Conservation (phyloP, 257 asterid genomes). For the Penstemon newberryi region DNA sequence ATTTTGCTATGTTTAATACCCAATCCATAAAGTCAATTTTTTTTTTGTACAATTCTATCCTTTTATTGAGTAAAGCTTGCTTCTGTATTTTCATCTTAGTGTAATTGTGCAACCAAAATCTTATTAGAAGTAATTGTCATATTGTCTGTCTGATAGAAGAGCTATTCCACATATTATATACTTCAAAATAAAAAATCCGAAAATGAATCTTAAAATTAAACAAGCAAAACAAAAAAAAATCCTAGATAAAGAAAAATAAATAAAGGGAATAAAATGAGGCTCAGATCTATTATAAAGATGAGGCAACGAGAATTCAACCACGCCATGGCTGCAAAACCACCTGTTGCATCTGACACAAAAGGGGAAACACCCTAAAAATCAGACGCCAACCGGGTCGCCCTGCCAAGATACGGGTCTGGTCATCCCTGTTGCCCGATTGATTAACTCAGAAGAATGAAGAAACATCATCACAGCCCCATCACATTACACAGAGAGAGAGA, state of each 20-base stretch:
- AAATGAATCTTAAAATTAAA: too few species aligned
- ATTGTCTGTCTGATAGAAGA: too few species aligned
- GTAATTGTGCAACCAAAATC: too few species aligned
- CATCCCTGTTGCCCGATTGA: background rate
- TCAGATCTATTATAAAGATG: constrained; percentile 21
- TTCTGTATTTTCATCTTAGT: too few species aligned
- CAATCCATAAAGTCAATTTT: too few species aligned
- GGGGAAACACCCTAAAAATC: background rate
- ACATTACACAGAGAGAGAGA: background rate
- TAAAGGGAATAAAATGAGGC: constrained; percentile 18
- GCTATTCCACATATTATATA: too few species aligned
- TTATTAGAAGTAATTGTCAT: too few species aligned
- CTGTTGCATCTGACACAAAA: constrained; percentile 21
- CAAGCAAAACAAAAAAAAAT: background rate
- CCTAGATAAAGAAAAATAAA: background rate
- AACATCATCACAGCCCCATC: constrained; percentile 25
- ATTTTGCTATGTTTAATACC: too few species aligned
- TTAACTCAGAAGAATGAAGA: constrained; percentile 5
- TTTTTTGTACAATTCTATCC: too few species aligned
- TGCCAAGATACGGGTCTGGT: constrained; percentile 30
- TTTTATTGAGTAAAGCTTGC: too few species aligned
- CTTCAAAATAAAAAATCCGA: too few species aligned
- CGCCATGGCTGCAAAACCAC: constrained; percentile 35
- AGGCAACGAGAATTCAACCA: background rate
- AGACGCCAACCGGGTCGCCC: constrained; percentile 29